A percentile compares a stretch with the other conserved stretches of the same genome.
Conservation (phyloP, 2,329 filamentous ascomycete species). For the Periconia sp. region DNA sequence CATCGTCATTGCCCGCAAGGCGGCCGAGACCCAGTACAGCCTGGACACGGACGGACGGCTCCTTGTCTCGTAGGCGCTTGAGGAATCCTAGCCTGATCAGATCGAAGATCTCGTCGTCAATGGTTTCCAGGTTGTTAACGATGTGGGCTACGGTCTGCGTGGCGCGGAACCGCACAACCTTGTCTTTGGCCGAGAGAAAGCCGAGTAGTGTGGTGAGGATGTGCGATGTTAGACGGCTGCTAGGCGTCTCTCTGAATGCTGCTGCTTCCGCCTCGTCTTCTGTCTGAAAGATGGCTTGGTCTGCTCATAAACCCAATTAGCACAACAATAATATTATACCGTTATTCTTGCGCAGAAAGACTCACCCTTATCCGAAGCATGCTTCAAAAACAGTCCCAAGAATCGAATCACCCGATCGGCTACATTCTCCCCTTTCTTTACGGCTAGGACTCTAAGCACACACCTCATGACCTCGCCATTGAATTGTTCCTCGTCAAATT, state of each 20-base stretch:
- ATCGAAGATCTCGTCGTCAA: slow-evolving; percentile 90
- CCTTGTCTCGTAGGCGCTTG: slow-evolving; percentile 89
- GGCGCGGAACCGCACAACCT: slow-evolving; percentile 83
- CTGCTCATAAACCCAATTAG: slow-evolving; percentile 10
- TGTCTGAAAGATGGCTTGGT: slow-evolving; percentile 33
- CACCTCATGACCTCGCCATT: slow-evolving; percentile 84
- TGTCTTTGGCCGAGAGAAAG: slow-evolving; percentile 85
- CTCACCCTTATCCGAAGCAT: slow-evolving; percentile 63
- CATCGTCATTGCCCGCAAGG: slow-evolving; percentile 69
- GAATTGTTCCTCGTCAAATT: slow-evolving; percentile 84
- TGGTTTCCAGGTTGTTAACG: slow-evolving; percentile 86
- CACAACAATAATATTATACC: slow-evolving; percentile 8
- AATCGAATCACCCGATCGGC: slow-evolving; percentile 87
- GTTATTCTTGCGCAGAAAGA: background rate
- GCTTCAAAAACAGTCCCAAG: slow-evolving; percentile 79
- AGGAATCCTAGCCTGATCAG: slow-evolving; percentile 76
- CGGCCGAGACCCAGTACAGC: slow-evolving; percentile 88
- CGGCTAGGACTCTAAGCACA: slow-evolving; percentile 75
- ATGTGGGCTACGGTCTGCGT: slow-evolving; percentile 90
- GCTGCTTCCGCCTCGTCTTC: slow-evolving; percentile 67
- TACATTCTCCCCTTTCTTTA: slow-evolving; percentile 88
- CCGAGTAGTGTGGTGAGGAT: slow-evolving; percentile 75
- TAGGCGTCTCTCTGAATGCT: slow-evolving; percentile 79
- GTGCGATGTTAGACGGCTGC: slow-evolving; percentile 72
- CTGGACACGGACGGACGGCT: slow-evolving; percentile 87